These are phyloP conservation scores for Chalciporus piperatus DNA, from an alignment of 768 basidiomycete species.

Conservation along the genomic window DNA sequence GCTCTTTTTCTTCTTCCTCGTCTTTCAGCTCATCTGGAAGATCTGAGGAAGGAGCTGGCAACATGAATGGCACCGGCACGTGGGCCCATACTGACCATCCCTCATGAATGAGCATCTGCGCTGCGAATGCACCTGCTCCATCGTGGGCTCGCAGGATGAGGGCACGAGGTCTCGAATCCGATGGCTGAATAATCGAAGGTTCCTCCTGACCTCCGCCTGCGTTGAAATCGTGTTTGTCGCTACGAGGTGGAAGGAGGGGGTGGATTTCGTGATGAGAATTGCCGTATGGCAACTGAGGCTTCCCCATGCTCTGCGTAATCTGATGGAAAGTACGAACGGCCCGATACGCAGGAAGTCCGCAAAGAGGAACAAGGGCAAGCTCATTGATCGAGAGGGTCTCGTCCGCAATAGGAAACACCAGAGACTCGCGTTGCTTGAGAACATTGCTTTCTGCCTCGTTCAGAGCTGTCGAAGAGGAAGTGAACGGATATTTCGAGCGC, in stretches of 20 bases:
- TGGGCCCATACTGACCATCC: slow-evolving; percentile 81
- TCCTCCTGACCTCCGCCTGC: slow-evolving; percentile 26
- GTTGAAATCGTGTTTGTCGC: slow-evolving; percentile 24
- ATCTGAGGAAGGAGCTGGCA: slow-evolving; percentile 35
- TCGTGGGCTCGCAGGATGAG: slow-evolving; percentile 75
- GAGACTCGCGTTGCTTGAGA: slow-evolving; percentile 10
- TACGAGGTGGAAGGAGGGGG: slow-evolving; percentile 24
- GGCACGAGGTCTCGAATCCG: slow-evolving; percentile 34
- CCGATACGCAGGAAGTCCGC: slow-evolving; percentile 79
- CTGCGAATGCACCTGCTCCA: slow-evolving; percentile 71
- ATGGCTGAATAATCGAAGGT: slow-evolving; percentile 1
- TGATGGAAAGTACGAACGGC: slow-evolving; percentile 66
- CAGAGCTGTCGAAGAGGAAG: slow-evolving; percentile 8
- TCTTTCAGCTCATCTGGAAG: slow-evolving; percentile 30
- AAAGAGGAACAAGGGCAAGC: slow-evolving; percentile 75
- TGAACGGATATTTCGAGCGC: slow-evolving; percentile 28
- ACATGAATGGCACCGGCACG: slow-evolving; percentile 39
- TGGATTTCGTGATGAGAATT: slow-evolving; percentile 27
- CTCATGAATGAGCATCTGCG: slow-evolving; percentile 67
- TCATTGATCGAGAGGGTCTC: slow-evolving; percentile 56
- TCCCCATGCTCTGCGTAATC: slow-evolving; percentile 27
- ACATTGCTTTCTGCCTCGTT: slow-evolving; percentile 7
- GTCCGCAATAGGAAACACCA: slow-evolving; percentile 6
- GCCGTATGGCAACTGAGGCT: slow-evolving; percentile 22
- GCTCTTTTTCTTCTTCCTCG: slow-evolving; percentile 33